phyloP scores from a whole-genome alignment of 2,329 filamentous ascomycete species.

The Aspergillus persii region DNA sequence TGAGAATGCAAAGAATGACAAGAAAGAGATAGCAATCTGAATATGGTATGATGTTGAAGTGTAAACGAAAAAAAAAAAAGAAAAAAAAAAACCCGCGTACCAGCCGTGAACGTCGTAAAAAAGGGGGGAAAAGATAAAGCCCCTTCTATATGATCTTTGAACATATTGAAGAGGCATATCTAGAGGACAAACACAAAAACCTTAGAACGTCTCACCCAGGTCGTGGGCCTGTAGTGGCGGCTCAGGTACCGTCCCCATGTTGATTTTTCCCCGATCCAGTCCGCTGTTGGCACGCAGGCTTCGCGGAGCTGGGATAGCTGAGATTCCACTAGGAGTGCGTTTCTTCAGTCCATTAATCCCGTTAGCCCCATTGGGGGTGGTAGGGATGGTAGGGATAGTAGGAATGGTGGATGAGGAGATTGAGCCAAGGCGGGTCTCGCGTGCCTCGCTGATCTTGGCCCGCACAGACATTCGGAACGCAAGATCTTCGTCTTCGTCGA shows the following conservation, averaged over 20 bases:
- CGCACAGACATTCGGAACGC: slow-evolving; percentile 43
- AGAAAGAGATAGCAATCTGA: slow-evolving; percentile 13
- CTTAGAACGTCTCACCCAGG: slow-evolving; percentile 58
- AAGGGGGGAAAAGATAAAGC: background rate
- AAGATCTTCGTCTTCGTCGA: slow-evolving; percentile 51
- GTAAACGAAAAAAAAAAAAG: slow-evolving; percentile 8
- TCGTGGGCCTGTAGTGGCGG: slow-evolving; percentile 52
- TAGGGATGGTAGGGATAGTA: slow-evolving; percentile 48
- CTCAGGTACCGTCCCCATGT: slow-evolving; percentile 47
- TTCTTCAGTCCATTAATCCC: slow-evolving; percentile 2
- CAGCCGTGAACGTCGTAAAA: slow-evolving; percentile 22
- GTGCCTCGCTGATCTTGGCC: slow-evolving; percentile 25
- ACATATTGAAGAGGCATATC: background rate
- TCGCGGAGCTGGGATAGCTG: slow-evolving; percentile 39
- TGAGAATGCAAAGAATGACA: slow-evolving; percentile 5
- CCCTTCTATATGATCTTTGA: background rate
- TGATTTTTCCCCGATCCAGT: slow-evolving; percentile 34
- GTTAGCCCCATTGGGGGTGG: background rate
- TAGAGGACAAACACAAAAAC: slow-evolving; percentile 3
- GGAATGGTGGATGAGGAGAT: slow-evolving; percentile 45
- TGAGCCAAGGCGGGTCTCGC: slow-evolving; percentile 40
- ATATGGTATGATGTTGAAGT: slow-evolving; percentile 7
- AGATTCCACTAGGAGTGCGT: slow-evolving; percentile 47
- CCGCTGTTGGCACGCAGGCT: slow-evolving; percentile 40
- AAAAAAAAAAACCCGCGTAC: slow-evolving; percentile 15